Base-by-base conservation (phyloP, 1,284 basidiomycete genomes). In the Ganoderma multipileum region DNA sequence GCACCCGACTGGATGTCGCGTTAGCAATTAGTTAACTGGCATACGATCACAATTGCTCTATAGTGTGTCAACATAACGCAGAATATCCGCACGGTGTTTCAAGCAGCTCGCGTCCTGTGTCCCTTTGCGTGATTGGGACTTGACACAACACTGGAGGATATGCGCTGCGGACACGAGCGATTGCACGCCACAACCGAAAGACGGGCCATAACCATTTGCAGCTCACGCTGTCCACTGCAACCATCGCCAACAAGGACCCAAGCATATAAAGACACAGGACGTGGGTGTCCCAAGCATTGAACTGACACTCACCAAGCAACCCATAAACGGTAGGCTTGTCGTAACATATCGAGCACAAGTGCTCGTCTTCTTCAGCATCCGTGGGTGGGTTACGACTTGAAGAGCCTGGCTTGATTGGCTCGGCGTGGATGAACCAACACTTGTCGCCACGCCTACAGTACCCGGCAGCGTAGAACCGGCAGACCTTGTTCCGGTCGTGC, bases 401-500 rank as follows among this genome's bases (percentile, higher is more conserved):
- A 68, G 76, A 65, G 36, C 73, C 41, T 65, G 64, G 55, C 66
- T 74, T 66, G 36, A 58, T 28, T 5, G 81, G 79, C 52, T 78
- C 71, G 66, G 80, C 81, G 74, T 94, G 92, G 41, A 80, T 77
- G 78, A 93, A 94, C 92, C 92, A 94, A 75, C 92, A 94, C 42
- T 81, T 78, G 61, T 86, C 86, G 23, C 90, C 92, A 39, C 85
- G 82, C 71, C 84, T 87, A 76, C 92, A 94, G 76, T 85, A 91
- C 0, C 92, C 92, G 60, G 83, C 81, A 2, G 84, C 84, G 69
- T 85, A 93, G 79, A 84, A 92, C 67, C 75, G 84, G 81, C 92
- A 94, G 38, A 81, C 80, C 83, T 94, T 94, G 42, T 83, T 80
- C 79, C 87, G 83, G 80, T 94, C 92, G 74, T 86, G 91, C 6